These are phyloP conservation scores for Neostapfia colusana DNA, from an alignment of 176 grass and related monocot species.

Conservation along the genomic window DNA sequence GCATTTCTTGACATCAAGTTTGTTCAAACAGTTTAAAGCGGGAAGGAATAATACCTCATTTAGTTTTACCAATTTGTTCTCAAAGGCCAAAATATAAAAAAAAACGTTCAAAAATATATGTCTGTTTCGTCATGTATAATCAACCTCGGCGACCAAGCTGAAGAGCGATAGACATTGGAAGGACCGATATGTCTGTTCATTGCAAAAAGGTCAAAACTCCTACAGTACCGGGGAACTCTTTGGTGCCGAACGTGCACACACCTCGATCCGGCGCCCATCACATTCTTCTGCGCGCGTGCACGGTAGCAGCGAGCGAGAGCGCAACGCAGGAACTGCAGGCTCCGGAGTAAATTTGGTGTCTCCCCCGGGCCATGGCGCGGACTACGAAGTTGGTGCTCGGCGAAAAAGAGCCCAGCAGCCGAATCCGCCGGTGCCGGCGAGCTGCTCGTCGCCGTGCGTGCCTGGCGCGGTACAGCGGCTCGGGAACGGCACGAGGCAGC, in stretches of 20 bases:
- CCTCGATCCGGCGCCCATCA: conserved; percentile 6
- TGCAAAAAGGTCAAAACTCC: neutral
- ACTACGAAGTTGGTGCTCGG: conserved; percentile 47
- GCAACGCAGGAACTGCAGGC: neutral
- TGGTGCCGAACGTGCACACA: neutral
- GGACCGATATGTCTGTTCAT: neutral
- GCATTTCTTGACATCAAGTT: no score
- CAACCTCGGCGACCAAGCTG: neutral
- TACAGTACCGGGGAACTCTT: neutral
- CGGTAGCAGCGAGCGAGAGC: neutral
- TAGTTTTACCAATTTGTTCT: no score
- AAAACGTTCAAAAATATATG: no score
- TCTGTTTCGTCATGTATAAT: neutral
- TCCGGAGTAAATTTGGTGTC: conserved; percentile 32
- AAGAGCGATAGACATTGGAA: neutral
- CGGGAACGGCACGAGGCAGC: neutral
- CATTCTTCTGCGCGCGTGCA: conserved; percentile 27
- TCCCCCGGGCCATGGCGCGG: conserved; percentile 15
- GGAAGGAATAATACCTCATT: no score
- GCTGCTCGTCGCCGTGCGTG: neutral
- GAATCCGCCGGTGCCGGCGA: conserved; percentile 34
- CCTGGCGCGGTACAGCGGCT: neutral
- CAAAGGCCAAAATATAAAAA: no score
- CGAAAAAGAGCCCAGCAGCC: conserved; percentile 43
- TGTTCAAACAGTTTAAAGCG: no score